Conservation (phyloP, 2,329 filamentous ascomycete species). For the Aphanocladium album region DNA sequence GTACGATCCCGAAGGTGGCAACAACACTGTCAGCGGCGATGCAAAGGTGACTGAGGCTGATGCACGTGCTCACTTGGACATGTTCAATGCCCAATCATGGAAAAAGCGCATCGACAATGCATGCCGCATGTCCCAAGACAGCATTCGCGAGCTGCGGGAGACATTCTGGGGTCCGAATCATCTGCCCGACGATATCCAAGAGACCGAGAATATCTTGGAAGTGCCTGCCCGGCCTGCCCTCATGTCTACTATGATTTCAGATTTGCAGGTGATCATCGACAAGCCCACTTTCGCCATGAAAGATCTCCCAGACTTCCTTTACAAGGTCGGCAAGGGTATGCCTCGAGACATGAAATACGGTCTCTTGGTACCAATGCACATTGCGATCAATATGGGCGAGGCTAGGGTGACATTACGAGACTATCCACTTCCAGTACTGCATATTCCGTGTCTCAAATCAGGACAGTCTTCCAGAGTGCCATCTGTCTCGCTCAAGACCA, state of each 20-base stretch:
- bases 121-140: slow-evolving; percentile 61
- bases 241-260: slow-evolving; percentile 73
- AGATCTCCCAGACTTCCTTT: slow-evolving; percentile 77
- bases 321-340: slow-evolving; percentile 94
- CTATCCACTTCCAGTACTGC: slow-evolving; percentile 86
- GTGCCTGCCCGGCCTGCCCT: slow-evolving; percentile 81
- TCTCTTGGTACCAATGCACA: slow-evolving; percentile 81
- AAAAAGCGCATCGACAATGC: slow-evolving; percentile 81
- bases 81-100: slow-evolving; percentile 86
- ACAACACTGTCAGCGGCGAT: slow-evolving; percentile 59
- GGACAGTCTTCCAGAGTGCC: slow-evolving; percentile 74
- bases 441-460: slow-evolving; percentile 77
- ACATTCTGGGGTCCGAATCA: slow-evolving; percentile 81
- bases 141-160: slow-evolving; percentile 73
- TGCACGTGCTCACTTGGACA: slow-evolving; percentile 68
- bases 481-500: slow-evolving; percentile 77
- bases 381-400: slow-evolving; percentile 87
- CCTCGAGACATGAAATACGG: slow-evolving; percentile 87
- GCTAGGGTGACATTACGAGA: slow-evolving; percentile 81
- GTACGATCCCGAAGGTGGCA: slow-evolving; percentile 76
- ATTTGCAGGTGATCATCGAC: slow-evolving; percentile 80
- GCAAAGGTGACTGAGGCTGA: slow-evolving; percentile 70
- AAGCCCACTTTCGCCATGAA: slow-evolving; percentile 86
- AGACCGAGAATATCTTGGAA: slow-evolving; percentile 78
- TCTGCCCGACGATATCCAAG: slow-evolving; percentile 73